Evolutionary conservation across 305 asterid genomes (phyloP).

Genomic region (Solanum aculeatissimum): DNA sequence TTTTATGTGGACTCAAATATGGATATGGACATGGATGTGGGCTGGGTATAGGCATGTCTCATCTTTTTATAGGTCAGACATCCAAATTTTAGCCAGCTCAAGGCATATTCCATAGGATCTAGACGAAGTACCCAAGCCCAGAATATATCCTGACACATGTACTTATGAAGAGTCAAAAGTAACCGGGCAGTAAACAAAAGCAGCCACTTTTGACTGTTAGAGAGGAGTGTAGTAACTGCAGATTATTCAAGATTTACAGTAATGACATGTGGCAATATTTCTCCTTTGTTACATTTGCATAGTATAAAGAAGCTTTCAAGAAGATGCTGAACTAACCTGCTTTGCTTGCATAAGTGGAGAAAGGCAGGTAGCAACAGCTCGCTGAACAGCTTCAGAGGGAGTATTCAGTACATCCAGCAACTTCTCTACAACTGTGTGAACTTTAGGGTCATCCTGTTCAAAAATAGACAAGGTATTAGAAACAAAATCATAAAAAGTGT

Average conservation of each 20-base stretch:
- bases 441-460: conserved; percentile 86
- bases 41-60: neutral
- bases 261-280: neutral
- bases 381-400: conserved; percentile 98
- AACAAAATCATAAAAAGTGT: neutral
- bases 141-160: neutral
- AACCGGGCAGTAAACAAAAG: neutral
- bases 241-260: neutral
- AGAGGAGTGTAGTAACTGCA: neutral
- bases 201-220: neutral
- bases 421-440: conserved; percentile 93
- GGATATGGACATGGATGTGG: neutral
- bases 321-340: conserved; percentile 41
- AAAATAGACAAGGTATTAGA: conserved; percentile 7
- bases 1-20: neutral
- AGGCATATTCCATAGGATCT: neutral
- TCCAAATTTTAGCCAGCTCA: neutral
- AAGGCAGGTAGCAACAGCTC: conserved; percentile 92
- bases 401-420: conserved; percentile 92
- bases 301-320: neutral
- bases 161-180: neutral
- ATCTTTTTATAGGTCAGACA: neutral
- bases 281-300: neutral
- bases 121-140: neutral
- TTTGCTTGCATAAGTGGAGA: conserved; percentile 94